Evolutionary conservation across 2,329 filamentous ascomycete species (phyloP), one percentile per base, ranked within the genome.

Genomic region (Alternaria rosae): DNA sequence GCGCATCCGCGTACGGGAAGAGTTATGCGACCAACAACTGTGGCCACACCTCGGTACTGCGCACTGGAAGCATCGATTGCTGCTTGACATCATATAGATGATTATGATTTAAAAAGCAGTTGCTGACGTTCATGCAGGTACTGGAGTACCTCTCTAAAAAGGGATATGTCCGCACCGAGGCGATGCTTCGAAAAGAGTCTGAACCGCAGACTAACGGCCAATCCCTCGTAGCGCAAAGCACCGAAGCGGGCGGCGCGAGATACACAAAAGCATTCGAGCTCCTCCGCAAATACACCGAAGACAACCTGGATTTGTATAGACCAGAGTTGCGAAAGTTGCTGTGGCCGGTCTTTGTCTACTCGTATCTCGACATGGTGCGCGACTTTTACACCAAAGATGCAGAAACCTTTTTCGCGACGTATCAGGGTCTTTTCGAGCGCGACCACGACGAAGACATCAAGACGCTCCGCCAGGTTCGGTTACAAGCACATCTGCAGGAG

Each of bases 121-220:
- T 61, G 48, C 62, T 71, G 35, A 70, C 55, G 13, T 13, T 3
- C 12, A 21, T 23, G 10, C 73, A 91, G 89, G 90, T 99, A 4
- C 94, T 97, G 9, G 95, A 99, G 72, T 99, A 99, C 78, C 85
- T 99, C 1, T 88, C 93, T 3, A 99, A 99, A 79, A 94, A 97
- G 69, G 95, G 95, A 0, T 99, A 97, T 80, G 93, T 90, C 56
- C 87, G 91, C 23, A 98, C 95, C 1, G 95, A 99, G 79, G 92
- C 94, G 20, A 92, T 95, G 77, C 92, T 99, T 55, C 89, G 95
- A 44, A 91, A 93, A 78, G 95, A 99, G 79, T 97, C 94, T 1
- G 89, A 92, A 23, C 89, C 93, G 70, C 86, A 95, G 43, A 92
- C 94, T 21, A 92, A 93, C 77, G 94, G 93, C 9, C 88, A 91